Base-by-base conservation (phyloP, 768 basidiomycete species). In the Podaxis sp. region DNA sequence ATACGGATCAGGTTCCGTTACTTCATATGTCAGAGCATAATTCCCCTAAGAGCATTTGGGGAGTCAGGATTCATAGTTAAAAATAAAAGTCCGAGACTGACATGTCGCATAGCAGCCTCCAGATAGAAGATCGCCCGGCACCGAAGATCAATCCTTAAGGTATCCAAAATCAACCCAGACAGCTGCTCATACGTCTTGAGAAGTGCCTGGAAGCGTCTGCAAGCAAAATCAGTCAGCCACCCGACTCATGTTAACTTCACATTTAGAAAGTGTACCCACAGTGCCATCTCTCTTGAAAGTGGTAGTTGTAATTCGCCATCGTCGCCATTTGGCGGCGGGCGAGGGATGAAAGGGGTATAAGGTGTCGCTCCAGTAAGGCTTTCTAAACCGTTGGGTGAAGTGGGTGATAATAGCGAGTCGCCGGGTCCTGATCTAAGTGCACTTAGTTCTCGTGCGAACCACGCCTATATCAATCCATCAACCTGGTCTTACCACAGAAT, bases 141-240 rank as follows among this genome's bases (percentile, higher is more conserved):
- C 4, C 96, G 85, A 55, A 97, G 75, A 68, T 98, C 96, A 56
- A 92, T 84, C 37, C 95, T 85, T 32, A 98, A 85, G 4, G 91
- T 94, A 69, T 90, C 89, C 44, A 98, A 76, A 52, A 97, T 88
- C 60, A 95, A 82, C 67, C 90, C 87, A 7, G 91, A 88, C 5
- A 98, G 80, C 65, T 96, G 94, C 40, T 90, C 88, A 67, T 94
- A 98, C 1, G 95, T 96, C 74, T 89, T 87, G 44, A 95, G 77
- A 48, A 98, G 78, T 0, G 94, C 91, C 70, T 95, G 89, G 74
- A 94, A 97, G 32, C 94, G 93, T 62, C 96, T 96, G 64, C 3
- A 63, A 18, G 23, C 6, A 40, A n/a, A 50, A 47, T 47, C 42
- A 25, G 32, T 4, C 35, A 18, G 13, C 50, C 4, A 21, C 10